phyloP scores from a whole-genome alignment of 2,329 filamentous ascomycete species.

The Coniella lustricola region DNA sequence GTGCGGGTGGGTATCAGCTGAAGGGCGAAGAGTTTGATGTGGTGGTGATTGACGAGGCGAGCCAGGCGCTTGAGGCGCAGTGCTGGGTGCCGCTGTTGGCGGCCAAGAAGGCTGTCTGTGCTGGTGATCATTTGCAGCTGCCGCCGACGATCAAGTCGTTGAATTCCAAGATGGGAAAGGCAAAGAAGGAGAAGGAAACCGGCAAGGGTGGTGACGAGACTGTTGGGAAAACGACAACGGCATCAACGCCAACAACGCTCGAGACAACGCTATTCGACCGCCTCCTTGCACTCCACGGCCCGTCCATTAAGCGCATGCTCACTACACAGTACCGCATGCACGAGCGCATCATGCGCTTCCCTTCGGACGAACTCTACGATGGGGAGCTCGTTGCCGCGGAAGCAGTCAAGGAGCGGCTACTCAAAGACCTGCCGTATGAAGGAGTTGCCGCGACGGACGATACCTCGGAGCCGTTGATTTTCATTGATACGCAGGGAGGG shows the following conservation, averaged over 20 bases:
- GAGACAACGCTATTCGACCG: conserved; percentile 93
- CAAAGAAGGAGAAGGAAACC: conserved; percentile 20
- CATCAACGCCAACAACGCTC: conserved; percentile 52
- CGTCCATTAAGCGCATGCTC: conserved; percentile 84
- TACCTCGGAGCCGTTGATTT: conserved; percentile 79
- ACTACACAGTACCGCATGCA: conserved; percentile 99
- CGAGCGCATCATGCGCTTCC: conserved; percentile 89
- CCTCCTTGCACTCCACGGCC: conserved; percentile 72
- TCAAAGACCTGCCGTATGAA: conserved; percentile 71
- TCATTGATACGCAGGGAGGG: conserved; percentile 93
- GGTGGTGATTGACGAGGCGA: conserved; percentile 92
- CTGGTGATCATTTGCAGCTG: conserved; percentile 89
- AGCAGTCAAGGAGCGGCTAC: conserved; percentile 64
- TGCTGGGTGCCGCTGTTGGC: conserved; percentile 88
- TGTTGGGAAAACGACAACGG: background rate
- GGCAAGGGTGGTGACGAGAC: conserved; percentile 18
- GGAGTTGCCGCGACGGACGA: conserved; percentile 71
- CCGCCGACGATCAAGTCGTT: conserved; percentile 89
- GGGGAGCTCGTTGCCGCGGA: conserved; percentile 74
- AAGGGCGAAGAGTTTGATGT: conserved; percentile 80
- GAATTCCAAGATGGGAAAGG: conserved; percentile 40
- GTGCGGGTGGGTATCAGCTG: conserved; percentile 78
- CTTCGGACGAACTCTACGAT: conserved; percentile 82
- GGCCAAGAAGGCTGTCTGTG: conserved; percentile 78
- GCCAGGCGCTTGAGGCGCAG: conserved; percentile 90